phyloP scores from a whole-genome alignment of 23 red algal species.

The Gracilariopsis chorda region DNA sequence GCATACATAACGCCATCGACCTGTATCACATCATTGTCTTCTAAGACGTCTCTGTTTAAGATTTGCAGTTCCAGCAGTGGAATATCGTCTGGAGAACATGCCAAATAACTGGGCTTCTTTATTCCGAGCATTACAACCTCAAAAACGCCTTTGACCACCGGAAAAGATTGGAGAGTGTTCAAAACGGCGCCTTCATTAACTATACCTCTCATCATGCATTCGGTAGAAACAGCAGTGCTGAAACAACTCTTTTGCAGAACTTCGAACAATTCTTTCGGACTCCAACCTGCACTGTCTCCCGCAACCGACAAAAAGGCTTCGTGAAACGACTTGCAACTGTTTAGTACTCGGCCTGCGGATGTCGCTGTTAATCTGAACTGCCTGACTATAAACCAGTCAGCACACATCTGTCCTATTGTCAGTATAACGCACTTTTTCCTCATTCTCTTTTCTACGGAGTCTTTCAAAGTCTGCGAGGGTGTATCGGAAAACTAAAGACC shows the following conservation, averaged over 20 bases:
- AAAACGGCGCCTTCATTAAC: slow-evolving; percentile 12
- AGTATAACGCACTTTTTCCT: not conserved
- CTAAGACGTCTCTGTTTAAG: too few relatives aligned
- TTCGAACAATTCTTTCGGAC: not conserved
- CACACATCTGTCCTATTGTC: slow-evolving; percentile 10
- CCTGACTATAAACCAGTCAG: slow-evolving; percentile 24
- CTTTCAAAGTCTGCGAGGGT: too few relatives aligned
- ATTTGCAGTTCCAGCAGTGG: not conserved
- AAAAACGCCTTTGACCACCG: not conserved
- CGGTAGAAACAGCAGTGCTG: not conserved
- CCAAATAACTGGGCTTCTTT: not conserved
- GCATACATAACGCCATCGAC: not conserved
- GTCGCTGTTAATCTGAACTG: slow-evolving; percentile 39
- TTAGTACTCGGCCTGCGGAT: not conserved
- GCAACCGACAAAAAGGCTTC: not conserved
- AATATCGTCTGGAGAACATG: slow-evolving; percentile 21
- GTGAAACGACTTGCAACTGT: not conserved
- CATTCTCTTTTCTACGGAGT: not conserved
- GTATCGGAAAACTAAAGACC: not conserved
- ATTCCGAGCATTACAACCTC: not conserved
- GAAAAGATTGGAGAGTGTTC: not conserved
- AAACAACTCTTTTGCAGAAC: not conserved
- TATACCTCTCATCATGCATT: slow-evolving; percentile 10
- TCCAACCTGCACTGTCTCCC: not conserved
- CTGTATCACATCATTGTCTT: not conserved